Conservation (phyloP, 129 eudicot genomes). For the Lactuca saligna region DNA sequence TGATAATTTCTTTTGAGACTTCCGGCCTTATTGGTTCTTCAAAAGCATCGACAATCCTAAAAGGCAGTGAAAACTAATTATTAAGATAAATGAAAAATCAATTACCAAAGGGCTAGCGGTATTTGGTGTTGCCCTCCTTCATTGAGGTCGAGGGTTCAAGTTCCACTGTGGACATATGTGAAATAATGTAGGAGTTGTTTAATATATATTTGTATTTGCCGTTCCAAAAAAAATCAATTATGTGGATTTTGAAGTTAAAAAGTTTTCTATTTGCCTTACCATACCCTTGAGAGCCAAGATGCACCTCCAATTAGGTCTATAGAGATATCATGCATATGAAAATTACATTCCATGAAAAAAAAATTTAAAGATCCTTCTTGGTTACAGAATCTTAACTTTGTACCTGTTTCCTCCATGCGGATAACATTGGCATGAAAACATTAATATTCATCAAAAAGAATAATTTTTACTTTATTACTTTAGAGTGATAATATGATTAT, state of each 20-base stretch:
- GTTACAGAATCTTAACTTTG: slow-evolving; percentile 44
- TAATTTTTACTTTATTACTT: too few species aligned
- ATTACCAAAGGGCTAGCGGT: background rate
- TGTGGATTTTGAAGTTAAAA: slow-evolving; percentile 6
- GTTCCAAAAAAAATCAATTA: background rate
- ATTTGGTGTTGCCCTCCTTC: too few species aligned
- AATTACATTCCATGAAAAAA: slow-evolving; percentile 44
- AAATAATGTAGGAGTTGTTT: too few species aligned
- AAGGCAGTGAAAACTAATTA: slow-evolving; percentile 13
- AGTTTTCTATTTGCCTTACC: background rate
- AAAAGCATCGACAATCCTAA: slow-evolving; percentile 59
- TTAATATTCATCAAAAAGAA: slow-evolving; percentile 17
- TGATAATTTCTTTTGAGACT: slow-evolving; percentile 46
- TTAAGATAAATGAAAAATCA: background rate
- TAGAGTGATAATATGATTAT: too few species aligned
- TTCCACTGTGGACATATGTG: too few species aligned
- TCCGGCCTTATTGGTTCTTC: slow-evolving; percentile 46
- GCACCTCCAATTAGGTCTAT: slow-evolving; percentile 60
- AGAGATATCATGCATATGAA: slow-evolving; percentile 45
- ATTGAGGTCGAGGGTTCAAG: too few species aligned
- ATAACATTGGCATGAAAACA: slow-evolving; percentile 46
- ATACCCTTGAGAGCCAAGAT: slow-evolving; percentile 72
- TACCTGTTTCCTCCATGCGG: slow-evolving; percentile 59
- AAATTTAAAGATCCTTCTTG: slow-evolving; percentile 46
- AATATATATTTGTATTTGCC: too few species aligned